Evolutionary conservation across 371 early-diverging fungal species (phyloP).

Genomic region (Amoeboradix gromovi): DNA sequence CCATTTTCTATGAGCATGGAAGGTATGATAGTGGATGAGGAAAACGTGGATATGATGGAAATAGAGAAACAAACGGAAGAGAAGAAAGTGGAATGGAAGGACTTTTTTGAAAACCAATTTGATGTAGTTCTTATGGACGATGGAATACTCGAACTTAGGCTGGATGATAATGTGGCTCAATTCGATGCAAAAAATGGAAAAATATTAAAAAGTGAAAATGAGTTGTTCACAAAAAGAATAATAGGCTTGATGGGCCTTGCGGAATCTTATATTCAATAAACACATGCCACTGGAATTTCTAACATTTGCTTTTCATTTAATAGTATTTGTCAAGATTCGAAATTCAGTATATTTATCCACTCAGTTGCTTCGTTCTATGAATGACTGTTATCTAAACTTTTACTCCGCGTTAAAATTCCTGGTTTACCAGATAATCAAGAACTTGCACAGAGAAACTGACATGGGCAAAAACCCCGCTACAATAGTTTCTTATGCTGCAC

Average conservation of each 20-base stretch:
- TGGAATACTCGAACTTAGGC: background rate
- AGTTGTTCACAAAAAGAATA: background rate
- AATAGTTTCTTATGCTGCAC: too few relatives aligned
- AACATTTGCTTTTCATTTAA: too few relatives aligned
- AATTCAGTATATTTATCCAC: too few relatives aligned
- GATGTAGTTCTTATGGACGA: background rate
- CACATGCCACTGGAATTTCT: too few relatives aligned
- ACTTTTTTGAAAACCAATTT: background rate
- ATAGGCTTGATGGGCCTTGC: background rate
- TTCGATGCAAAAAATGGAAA: too few relatives aligned
- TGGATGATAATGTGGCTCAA: background rate
- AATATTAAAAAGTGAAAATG: background rate
- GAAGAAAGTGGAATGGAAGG: background rate
- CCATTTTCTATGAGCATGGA: slow-evolving; percentile 47
- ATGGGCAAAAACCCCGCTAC: too few relatives aligned
- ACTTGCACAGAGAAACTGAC: too few relatives aligned
- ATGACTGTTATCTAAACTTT: too few relatives aligned
- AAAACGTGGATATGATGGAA: background rate
- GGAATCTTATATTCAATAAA: background rate
- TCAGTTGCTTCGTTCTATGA: too few relatives aligned
- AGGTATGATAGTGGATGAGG: background rate
- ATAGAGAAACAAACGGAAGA: background rate
- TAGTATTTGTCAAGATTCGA: too few relatives aligned
- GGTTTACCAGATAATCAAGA: too few relatives aligned
- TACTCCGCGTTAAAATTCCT: too few relatives aligned